Percentiles rank a stretch among this genome's conserved stretches.
Evolutionary conservation across 2,329 filamentous ascomycete genomes (phyloP).

Genomic region (Exophiala sideris): DNA sequence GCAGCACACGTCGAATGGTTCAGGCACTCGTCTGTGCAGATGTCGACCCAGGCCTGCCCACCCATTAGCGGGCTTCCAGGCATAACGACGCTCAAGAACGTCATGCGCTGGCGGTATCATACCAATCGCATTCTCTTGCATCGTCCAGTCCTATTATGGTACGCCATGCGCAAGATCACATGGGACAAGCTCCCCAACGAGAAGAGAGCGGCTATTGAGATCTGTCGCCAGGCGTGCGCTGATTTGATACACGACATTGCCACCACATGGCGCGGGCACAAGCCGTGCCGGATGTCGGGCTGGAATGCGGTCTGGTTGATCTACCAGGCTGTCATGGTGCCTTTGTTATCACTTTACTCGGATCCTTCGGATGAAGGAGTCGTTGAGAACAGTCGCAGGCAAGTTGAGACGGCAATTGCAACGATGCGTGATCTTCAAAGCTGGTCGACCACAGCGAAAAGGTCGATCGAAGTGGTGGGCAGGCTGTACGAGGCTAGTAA

Average conservation of each 20-base stretch:
- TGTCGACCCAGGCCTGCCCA: conserved; percentile 54
- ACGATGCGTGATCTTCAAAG: conserved; percentile 54
- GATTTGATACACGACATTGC: conserved; percentile 71
- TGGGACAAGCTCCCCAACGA: conserved; percentile 54
- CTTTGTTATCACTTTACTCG: conserved; percentile 70
- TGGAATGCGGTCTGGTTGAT: conserved; percentile 82
- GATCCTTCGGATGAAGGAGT: conserved; percentile 45
- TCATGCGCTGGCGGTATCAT: conserved; percentile 81
- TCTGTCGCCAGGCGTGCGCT: conserved; percentile 66
- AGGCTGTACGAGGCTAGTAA: conserved; percentile 60
- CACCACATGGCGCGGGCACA: conserved; percentile 55
- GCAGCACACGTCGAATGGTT: conserved; percentile 69
- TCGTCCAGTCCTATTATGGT: conserved; percentile 66
- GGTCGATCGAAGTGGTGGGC: conserved; percentile 61
- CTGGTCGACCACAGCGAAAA: conserved; percentile 62
- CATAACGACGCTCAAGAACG: conserved; percentile 31
- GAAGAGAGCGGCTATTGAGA: conserved; percentile 65
- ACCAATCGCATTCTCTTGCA: conserved; percentile 75
- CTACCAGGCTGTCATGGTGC: conserved; percentile 77
- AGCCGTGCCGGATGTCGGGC: conserved; percentile 68
- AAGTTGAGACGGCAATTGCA: conserved; percentile 50
- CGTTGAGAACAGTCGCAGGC: conserved; percentile 57
- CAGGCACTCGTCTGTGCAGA: conserved; percentile 62
- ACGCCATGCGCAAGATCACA: conserved; percentile 54
- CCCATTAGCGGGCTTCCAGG: conserved; percentile 14